These are phyloP conservation scores for Coniella lustricola DNA, from an alignment of 2,329 filamentous ascomycete species.

Conservation along the genomic window DNA sequence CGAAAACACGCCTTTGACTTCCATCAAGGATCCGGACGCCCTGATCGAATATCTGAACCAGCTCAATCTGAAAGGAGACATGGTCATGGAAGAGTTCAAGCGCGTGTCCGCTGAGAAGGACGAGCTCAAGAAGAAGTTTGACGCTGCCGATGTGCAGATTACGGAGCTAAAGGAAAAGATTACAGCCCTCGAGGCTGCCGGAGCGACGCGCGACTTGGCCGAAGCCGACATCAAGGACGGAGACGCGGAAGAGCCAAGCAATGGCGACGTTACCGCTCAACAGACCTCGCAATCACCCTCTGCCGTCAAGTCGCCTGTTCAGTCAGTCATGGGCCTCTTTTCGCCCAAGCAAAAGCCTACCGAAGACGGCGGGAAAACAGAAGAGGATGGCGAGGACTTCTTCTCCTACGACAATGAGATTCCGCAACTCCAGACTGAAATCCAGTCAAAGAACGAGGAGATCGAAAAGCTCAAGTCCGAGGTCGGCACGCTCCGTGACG, in stretches of 20 bases:
- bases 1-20: slow-evolving; percentile 86
- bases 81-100: slow-evolving; percentile 92
- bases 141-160: slow-evolving; percentile 41
- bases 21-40: slow-evolving; percentile 76
- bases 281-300: slow-evolving; percentile 21
- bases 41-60: slow-evolving; percentile 88
- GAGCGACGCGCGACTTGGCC: slow-evolving; percentile 20
- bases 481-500: slow-evolving; percentile 59
- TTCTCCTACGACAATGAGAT: slow-evolving; percentile 91
- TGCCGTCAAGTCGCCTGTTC: slow-evolving; percentile 38
- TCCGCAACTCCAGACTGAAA: slow-evolving; percentile 68
- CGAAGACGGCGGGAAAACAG: slow-evolving; percentile 26
- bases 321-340: slow-evolving; percentile 42
- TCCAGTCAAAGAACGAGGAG: slow-evolving; percentile 63
- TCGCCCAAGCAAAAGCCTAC: slow-evolving; percentile 39
- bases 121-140: slow-evolving; percentile 66
- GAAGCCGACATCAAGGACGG: slow-evolving; percentile 26
- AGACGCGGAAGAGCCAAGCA: slow-evolving; percentile 16
- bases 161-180: slow-evolving; percentile 45
- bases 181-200: slow-evolving; percentile 34
- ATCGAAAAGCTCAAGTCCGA: slow-evolving; percentile 64
- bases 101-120: slow-evolving; percentile 77
- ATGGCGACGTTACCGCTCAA: slow-evolving; percentile 20
- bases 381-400: slow-evolving; percentile 58
- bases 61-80: slow-evolving; percentile 75